Conservation (phyloP, 1,284 basidiomycete genomes). For the Naganishia sp. region DNA sequence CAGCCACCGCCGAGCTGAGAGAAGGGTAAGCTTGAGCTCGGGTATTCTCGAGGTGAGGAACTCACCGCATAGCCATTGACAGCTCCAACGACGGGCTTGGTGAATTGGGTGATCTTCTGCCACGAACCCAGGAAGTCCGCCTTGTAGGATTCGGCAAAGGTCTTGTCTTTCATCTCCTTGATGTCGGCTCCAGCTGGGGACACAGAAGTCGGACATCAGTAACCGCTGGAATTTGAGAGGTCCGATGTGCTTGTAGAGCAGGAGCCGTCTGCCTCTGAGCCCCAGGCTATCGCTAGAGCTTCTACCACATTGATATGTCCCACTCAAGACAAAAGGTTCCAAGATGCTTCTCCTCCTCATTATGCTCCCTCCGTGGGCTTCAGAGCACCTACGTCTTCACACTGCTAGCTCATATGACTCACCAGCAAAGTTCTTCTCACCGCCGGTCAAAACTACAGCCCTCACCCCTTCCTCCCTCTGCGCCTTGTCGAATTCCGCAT, state of each 20-base stretch:
- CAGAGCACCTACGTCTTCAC: not conserved
- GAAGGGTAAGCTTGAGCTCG: not conserved
- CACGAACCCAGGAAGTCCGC: conserved; percentile 87
- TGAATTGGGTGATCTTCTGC: conserved; percentile 71
- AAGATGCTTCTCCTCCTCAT: not conserved
- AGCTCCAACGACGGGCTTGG: conserved; percentile 93
- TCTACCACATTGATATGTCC: not conserved
- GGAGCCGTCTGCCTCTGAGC: not conserved
- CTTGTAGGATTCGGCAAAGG: conserved; percentile 83
- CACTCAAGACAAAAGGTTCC: too few relatives aligned
- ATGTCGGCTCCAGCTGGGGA: conserved; percentile 60
- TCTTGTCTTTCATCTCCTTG: conserved; percentile 69
- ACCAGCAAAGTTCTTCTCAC: conserved; percentile 91
- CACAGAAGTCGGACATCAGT: not conserved
- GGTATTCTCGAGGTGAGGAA: conserved; percentile 25
- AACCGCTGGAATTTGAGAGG: not conserved
- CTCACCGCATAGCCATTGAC: conserved; percentile 92
- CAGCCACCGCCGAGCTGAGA: conserved; percentile 87
- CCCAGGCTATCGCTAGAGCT: not conserved
- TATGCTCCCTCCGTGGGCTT: not conserved
- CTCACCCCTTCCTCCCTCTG: conserved; percentile 72
- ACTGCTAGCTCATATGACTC: conserved; percentile 36
- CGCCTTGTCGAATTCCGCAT: conserved; percentile 69
- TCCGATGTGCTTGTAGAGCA: not conserved
- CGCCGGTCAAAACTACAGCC: conserved; percentile 91